Base-by-base conservation (phyloP, 352 stramenopile species). In the Blastocystis sp. region DNA sequence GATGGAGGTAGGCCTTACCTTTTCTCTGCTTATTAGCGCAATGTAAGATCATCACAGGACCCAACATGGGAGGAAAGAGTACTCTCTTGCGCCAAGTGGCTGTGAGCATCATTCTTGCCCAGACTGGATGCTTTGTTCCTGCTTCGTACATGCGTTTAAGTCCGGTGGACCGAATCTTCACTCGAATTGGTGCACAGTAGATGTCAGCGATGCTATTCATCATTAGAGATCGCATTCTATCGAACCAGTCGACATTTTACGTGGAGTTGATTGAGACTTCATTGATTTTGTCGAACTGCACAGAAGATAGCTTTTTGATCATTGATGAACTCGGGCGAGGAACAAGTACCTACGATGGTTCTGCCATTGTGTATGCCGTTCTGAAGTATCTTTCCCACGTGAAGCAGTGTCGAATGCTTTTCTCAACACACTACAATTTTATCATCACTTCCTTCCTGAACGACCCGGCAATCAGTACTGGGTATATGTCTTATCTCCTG, bases 161-260 rank as follows among this genome's bases (percentile, higher is more conserved):
- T 56, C 97, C 97, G 0, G 94, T 99, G 1, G 97, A 99, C 91
- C 95, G 97, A 18, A 98, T 99, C 73, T 99, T 99, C 91, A 99
- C 98, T 24, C 94, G 98, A n/a, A 95, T 99, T 55, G 97, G 98
- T 50, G 97, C 97, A 0, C 98, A 94, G 7, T 90, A 4, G n/a
- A 18, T 73, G 62, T 75, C 18, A 5, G 34, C 18, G 1, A 26
- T 79, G 30, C 50, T n/a, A 34, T 50, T 90, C 2, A 87, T n/a
- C 30, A 5, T 7, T 73, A 90, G 62, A 64, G 98, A 99, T 91
- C 93, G 96, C 54, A 99, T 99, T 76, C 93, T 99, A 43, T 93
- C 96, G 7, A 97, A 97, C 0, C 96, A 99, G 90, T 98, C 95
- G 91, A 99, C 98, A n/a, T 98, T 99, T 70, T 99, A 98, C 91